These are phyloP conservation scores for Byssoonygena ceratinophila DNA, from an alignment of 2,329 filamentous ascomycete genomes.

Conservation along the genomic window DNA sequence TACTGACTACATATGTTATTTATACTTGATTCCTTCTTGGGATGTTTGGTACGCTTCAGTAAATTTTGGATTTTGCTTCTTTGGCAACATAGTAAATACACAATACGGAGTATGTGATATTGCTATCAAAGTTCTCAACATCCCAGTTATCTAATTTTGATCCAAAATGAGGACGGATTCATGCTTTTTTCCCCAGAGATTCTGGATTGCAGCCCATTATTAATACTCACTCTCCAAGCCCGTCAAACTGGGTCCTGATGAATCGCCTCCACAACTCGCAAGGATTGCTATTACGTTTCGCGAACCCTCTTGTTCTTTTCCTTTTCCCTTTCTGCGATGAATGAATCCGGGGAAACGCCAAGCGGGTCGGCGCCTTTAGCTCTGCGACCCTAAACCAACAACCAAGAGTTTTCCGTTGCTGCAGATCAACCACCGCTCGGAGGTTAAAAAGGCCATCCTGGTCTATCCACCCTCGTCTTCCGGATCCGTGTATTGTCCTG, in stretches of 20 bases:
- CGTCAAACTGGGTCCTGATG: not conserved
- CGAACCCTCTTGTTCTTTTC: not conserved
- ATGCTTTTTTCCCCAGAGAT: not conserved
- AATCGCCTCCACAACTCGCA: not conserved
- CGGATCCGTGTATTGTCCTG: too few species aligned
- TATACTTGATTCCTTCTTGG: not conserved
- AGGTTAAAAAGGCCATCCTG: not conserved
- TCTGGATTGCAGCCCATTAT: not conserved
- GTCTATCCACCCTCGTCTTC: constrained; percentile 2
- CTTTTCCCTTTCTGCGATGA: not conserved
- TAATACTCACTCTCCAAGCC: not conserved
- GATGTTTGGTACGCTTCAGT: too few species aligned
- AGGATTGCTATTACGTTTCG: not conserved
- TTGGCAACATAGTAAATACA: too few species aligned
- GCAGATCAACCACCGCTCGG: not conserved
- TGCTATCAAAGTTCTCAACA: too few species aligned
- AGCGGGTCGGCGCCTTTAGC: constrained; percentile 3
- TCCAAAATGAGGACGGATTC: not conserved
- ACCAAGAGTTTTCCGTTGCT: not conserved
- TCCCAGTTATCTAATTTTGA: not conserved
- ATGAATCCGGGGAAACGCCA: not conserved
- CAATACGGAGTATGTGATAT: too few species aligned
- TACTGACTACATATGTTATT: not conserved
- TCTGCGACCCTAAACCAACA: constrained; percentile 8
- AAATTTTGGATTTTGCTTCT: too few species aligned